These are phyloP conservation scores for Alloteropsis semialata DNA, from an alignment of 176 grass and related monocot species.

Conservation along the genomic window DNA sequence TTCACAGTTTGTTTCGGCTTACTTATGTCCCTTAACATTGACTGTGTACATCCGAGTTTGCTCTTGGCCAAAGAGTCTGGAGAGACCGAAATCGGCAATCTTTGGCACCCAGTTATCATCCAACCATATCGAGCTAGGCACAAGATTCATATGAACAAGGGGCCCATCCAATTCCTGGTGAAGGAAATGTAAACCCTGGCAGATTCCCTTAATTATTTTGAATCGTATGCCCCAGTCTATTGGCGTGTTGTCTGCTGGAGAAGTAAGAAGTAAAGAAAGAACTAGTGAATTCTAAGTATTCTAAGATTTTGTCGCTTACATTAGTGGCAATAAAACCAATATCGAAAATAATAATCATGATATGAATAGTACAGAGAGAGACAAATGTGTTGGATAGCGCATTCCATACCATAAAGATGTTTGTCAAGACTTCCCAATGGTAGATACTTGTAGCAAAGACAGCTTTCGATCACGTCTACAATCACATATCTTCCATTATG, in stretches of 20 bases:
- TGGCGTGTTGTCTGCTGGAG: neutral
- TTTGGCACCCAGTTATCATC: neutral
- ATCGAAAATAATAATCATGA: neutral
- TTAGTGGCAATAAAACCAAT: neutral
- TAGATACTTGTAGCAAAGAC: neutral
- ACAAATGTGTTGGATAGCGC: too few relatives aligned
- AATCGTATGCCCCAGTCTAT: neutral
- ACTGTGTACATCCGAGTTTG: neutral
- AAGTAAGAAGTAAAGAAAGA: neutral
- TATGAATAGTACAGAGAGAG: neutral
- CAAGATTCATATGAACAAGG: neutral
- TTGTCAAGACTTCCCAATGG: neutral
- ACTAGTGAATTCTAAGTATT: neutral
- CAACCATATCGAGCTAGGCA: neutral
- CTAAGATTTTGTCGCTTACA: neutral
- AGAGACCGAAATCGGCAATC: neutral
- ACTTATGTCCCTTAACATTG: neutral
- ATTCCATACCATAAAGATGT: neutral
- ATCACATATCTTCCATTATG: conserved; percentile 12
- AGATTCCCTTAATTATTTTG: neutral
- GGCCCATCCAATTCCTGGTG: neutral
- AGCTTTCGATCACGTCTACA: neutral
- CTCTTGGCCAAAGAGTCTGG: neutral
- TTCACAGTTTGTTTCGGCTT: neutral
- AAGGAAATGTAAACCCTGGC: neutral